These are phyloP conservation scores for Neurospora sp. DNA, from an alignment of 495 filamentous ascomycete genomes.

Conservation along the genomic window DNA sequence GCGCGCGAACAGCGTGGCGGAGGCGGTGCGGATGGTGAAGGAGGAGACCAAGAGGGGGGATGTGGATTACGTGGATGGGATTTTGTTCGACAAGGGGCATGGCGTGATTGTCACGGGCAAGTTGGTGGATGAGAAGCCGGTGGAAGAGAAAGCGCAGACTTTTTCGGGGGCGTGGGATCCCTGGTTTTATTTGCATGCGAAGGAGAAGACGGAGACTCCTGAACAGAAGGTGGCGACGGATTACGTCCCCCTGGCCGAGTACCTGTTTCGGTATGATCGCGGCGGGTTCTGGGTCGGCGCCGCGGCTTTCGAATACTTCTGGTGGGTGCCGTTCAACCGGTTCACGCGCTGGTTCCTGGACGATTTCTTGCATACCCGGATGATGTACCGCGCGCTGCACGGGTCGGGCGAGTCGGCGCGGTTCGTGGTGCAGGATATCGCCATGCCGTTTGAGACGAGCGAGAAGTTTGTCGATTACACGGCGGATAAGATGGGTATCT, in stretches of 20 bases:
- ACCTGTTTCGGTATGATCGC: slow-evolving; percentile 50
- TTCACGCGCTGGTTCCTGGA: slow-evolving; percentile 50
- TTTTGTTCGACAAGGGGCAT: too few relatives aligned
- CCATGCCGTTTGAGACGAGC: slow-evolving; percentile 40
- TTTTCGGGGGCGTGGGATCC: too few relatives aligned
- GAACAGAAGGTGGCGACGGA: too few relatives aligned
- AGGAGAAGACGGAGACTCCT: too few relatives aligned
- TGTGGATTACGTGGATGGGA: too few relatives aligned
- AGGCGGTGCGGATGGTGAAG: too few relatives aligned
- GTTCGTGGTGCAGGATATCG: slow-evolving; percentile 49
- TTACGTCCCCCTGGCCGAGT: slow-evolving; percentile 42
- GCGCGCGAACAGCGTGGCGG: too few relatives aligned
- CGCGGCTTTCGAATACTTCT: slow-evolving; percentile 46
- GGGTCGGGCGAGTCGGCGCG: slow-evolving; percentile 41
- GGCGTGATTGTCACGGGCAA: too few relatives aligned
- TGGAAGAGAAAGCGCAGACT: too few relatives aligned
- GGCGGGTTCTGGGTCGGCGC: slow-evolving; percentile 51
- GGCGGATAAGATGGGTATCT: slow-evolving; percentile 41
- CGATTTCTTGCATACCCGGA: slow-evolving; percentile 53
- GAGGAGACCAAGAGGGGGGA: too few relatives aligned
- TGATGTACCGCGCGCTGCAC: slow-evolving; percentile 53
- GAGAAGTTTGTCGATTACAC: slow-evolving; percentile 45
- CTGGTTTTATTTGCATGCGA: too few relatives aligned
- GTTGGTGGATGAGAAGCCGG: too few relatives aligned
- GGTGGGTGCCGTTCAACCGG: slow-evolving; percentile 45